These are phyloP conservation scores for Claviceps quebecensis DNA, from an alignment of 2,329 filamentous ascomycete genomes.

Conservation along the genomic window DNA sequence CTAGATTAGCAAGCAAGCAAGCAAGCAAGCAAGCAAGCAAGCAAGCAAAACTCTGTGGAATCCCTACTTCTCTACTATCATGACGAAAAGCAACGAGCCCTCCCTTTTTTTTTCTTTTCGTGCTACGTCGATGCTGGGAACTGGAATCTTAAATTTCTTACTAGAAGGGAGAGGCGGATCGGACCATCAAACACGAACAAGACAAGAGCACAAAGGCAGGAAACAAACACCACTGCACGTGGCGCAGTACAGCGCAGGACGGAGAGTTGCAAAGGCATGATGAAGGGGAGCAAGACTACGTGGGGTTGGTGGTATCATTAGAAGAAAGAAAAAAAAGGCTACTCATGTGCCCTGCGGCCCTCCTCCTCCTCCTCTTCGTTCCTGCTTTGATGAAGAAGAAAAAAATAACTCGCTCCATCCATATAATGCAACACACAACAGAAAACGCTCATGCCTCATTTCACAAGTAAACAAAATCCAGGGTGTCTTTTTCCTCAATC, in stretches of 20 bases:
- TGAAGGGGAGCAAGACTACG: neutral
- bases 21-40: too few species aligned
- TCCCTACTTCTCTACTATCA: too few species aligned
- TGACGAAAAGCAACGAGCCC: too few species aligned
- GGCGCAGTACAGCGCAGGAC: neutral
- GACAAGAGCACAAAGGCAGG: neutral
- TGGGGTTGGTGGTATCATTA: constrained; percentile 4
- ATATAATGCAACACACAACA: neutral
- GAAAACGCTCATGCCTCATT: constrained; percentile 8
- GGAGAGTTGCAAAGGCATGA: neutral
- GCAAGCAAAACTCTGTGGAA: too few species aligned
- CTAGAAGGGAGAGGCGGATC: too few species aligned
- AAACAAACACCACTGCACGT: neutral
- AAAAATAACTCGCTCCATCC: neutral
- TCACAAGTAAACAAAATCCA: neutral
- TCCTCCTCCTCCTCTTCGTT: neutral
- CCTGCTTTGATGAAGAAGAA: neutral
- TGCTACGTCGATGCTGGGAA: too few species aligned
- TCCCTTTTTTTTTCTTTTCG: too few species aligned
- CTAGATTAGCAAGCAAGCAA: constrained; percentile 21
- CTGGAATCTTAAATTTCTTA: too few species aligned
- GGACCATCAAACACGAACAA: too few species aligned
- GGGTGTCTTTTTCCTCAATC: constrained; percentile 1
- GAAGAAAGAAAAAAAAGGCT: neutral
- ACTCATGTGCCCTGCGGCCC: neutral